Evolutionary conservation across 2,329 filamentous ascomycete genomes (phyloP).

Genomic region (Ophiostoma populinum): DNA sequence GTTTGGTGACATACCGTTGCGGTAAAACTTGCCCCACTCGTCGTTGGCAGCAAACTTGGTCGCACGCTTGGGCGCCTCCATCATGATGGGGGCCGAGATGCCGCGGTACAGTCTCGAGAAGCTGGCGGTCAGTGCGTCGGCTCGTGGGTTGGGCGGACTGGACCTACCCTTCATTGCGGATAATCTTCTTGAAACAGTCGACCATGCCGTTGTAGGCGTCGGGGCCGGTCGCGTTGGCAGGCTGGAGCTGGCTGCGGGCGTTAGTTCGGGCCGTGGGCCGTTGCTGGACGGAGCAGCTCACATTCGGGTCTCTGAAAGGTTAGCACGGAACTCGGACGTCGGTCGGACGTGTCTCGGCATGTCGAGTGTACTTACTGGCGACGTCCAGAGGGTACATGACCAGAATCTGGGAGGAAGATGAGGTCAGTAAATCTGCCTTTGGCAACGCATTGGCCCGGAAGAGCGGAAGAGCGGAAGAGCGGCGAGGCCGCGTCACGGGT

Average conservation of each 20-base stretch:
- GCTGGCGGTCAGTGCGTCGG: conserved; percentile 23
- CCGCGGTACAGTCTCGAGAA: conserved; percentile 87
- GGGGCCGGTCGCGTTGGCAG: conserved; percentile 50
- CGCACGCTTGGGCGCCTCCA: conserved; percentile 50
- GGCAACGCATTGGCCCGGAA: too few species aligned
- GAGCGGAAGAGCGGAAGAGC: too few species aligned
- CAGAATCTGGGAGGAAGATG: conserved; percentile 54
- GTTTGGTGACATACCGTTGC: conserved; percentile 27
- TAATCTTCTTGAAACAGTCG: conserved; percentile 95
- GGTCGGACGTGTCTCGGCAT: not conserved
- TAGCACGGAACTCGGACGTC: not conserved
- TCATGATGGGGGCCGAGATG: conserved; percentile 87
- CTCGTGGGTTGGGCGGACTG: not conserved
- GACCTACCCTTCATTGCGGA: conserved; percentile 78
- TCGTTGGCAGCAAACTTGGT: conserved; percentile 99
- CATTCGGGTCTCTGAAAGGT: conserved; percentile 11
- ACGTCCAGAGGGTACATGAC: conserved; percentile 98
- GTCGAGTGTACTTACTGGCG: conserved; percentile 53
- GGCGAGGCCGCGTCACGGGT: too few species aligned
- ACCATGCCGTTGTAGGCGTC: conserved; percentile 94
- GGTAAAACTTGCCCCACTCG: conserved; percentile 92
- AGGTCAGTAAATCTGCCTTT: too few species aligned
- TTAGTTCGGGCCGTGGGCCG: not conserved
- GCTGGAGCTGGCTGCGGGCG: conserved; percentile 61
- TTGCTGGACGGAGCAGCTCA: conserved; percentile 5